Evolutionary conservation across 768 basidiomycete genomes (phyloP).

Genomic region (Phanerochaete sordida): DNA sequence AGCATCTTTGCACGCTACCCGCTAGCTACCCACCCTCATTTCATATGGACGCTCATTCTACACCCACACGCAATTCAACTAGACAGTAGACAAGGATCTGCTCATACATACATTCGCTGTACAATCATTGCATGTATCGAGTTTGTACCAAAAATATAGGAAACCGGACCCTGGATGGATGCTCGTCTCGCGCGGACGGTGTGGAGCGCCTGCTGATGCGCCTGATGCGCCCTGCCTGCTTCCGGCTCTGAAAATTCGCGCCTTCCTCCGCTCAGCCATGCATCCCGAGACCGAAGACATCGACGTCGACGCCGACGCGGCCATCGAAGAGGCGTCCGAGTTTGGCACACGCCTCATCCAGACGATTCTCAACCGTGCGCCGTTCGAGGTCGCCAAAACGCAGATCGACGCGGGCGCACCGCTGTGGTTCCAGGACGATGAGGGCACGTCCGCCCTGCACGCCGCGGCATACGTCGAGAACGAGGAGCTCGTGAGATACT

Average conservation of each 20-base stretch:
- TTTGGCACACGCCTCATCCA: constrained; percentile 60
- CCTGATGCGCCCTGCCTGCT: not conserved
- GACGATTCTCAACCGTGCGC: constrained; percentile 49
- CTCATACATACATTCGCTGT: not conserved
- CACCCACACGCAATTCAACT: not conserved
- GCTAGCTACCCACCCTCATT: not conserved
- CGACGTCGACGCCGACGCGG: not conserved
- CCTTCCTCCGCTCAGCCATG: not conserved
- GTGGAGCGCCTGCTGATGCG: not conserved
- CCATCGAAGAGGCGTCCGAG: constrained; percentile 17
- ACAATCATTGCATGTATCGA: not conserved
- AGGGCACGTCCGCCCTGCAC: constrained; percentile 80
- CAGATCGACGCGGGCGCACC: constrained; percentile 69
- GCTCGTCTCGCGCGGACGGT: too few relatives aligned
- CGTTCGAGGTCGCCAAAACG: constrained; percentile 40
- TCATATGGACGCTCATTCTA: not conserved
- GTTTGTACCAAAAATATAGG: not conserved
- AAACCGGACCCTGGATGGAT: too few relatives aligned
- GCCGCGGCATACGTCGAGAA: constrained; percentile 79
- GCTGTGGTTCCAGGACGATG: constrained; percentile 85
- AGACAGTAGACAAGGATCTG: not conserved
- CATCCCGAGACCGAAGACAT: not conserved
- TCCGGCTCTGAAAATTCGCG: not conserved
- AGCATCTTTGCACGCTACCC: not conserved
- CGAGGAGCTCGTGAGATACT: constrained; percentile 52